Evolutionary conservation across 495 filamentous ascomycete genomes (phyloP).

Genomic region (Entonaema liquescens): DNA sequence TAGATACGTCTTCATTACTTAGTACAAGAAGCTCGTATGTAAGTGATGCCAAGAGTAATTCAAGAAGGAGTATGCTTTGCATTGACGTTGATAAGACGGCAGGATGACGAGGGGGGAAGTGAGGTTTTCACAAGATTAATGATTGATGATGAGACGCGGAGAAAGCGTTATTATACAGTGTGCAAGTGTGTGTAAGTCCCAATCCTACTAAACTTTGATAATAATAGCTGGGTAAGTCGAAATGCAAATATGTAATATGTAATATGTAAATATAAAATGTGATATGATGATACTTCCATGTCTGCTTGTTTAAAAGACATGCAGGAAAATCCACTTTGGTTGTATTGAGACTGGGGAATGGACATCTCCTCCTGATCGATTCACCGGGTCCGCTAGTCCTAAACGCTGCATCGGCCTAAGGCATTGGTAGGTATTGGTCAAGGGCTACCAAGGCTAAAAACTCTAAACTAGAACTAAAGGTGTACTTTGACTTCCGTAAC

Average conservation of each 20-base stretch:
- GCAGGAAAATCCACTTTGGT: too few relatives aligned
- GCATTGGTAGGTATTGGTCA: neutral
- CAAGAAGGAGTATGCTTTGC: neutral
- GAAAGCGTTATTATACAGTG: neutral
- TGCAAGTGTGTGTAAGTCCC: neutral
- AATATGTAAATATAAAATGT: too few relatives aligned
- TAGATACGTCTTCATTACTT: neutral
- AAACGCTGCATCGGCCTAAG: neutral
- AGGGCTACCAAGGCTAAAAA: conserved; percentile 16
- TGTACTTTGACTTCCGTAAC: conserved; percentile 18
- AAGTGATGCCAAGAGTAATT: neutral
- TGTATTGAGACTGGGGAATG: conserved; percentile 31
- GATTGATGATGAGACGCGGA: neutral
- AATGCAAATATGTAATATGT: too few relatives aligned
- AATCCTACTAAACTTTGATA: too few relatives aligned
- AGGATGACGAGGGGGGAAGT: neutral
- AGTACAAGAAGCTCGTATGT: neutral
- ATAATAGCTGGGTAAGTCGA: too few relatives aligned
- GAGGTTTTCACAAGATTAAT: neutral
- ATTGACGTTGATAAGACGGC: conserved; percentile 12
- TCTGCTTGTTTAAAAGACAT: too few relatives aligned
- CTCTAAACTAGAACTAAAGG: conserved; percentile 10
- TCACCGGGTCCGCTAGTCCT: conserved; percentile 5
- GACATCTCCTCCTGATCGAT: conserved; percentile 6
- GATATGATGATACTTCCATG: too few relatives aligned